These are phyloP conservation scores for Thymus quinquecostatus DNA, from an alignment of 257 asterid genomes.

Conservation along the genomic window DNA sequence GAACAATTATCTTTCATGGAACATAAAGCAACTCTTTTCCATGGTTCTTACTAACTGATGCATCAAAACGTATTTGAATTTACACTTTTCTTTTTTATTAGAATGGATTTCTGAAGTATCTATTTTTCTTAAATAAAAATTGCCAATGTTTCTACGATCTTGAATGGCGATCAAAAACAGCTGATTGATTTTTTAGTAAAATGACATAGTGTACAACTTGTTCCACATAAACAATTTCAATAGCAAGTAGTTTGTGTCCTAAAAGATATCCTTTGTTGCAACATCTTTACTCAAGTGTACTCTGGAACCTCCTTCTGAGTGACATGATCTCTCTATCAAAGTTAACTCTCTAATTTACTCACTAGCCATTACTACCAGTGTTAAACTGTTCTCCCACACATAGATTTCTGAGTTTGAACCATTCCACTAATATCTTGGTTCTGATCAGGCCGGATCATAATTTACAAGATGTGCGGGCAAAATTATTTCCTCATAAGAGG, in stretches of 20 bases:
- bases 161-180: not conserved
- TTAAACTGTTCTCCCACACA: no score
- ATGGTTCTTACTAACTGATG: not conserved
- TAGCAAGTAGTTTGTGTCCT: not conserved
- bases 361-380: no score
- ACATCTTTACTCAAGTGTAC: no score
- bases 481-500: constrained; percentile 63
- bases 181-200: not conserved
- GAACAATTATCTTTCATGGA: not conserved
- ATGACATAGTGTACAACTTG: not conserved
- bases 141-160: not conserved
- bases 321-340: no score
- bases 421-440: not conserved
- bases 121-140: not conserved
- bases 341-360: no score
- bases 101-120: not conserved
- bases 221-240: not conserved
- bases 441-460: constrained; percentile 59
- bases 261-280: not conserved
- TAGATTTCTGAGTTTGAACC: no score
- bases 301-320: no score
- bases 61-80: no score
- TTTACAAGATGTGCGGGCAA: constrained; percentile 58
- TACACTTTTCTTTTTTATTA: no score
- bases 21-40: not conserved